A percentile compares a stretch with the other conserved stretches of the same genome.
Conservation (phyloP, 345 rosid genomes). For the Sonneratia caseolaris region DNA sequence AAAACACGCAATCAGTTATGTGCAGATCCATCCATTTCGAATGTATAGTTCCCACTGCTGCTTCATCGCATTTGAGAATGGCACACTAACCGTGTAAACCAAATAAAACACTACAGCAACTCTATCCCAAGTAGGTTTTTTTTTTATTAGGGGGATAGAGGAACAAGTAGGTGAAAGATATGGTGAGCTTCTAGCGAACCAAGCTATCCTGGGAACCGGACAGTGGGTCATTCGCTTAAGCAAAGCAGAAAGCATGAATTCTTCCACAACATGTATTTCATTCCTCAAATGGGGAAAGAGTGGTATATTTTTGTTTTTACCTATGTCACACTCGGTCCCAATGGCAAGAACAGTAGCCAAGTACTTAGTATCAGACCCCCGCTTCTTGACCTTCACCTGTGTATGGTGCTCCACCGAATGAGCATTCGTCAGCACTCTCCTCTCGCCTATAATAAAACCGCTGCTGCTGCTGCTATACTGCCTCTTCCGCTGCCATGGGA, state of each 20-base stretch:
- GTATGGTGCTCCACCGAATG: conserved; percentile 93
- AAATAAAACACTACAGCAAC: neutral
- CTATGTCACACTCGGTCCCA: conserved; percentile 91
- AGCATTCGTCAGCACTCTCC: conserved; percentile 79
- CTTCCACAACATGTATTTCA: neutral
- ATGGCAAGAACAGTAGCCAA: conserved; percentile 81
- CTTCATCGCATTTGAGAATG: neutral
- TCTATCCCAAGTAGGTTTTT: neutral
- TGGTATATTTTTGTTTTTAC: conserved; percentile 15
- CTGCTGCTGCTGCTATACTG: conserved; percentile 87
- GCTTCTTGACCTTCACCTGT: conserved; percentile 82
- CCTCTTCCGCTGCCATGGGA: conserved; percentile 86
- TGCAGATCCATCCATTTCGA: neutral
- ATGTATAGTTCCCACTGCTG: neutral
- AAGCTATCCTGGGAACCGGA: no score
- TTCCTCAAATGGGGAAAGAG: neutral
- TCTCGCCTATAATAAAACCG: conserved; percentile 64
- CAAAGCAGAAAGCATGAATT: neutral
- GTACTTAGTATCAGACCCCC: conserved; percentile 88
- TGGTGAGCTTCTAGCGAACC: no score
- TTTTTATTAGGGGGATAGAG: no score
- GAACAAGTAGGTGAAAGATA: no score
- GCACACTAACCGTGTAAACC: neutral
- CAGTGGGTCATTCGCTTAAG: neutral
- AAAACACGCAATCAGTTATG: neutral